phyloP scores from a whole-genome alignment of 2,329 filamentous ascomycete species.

The Zalaria sp. region DNA sequence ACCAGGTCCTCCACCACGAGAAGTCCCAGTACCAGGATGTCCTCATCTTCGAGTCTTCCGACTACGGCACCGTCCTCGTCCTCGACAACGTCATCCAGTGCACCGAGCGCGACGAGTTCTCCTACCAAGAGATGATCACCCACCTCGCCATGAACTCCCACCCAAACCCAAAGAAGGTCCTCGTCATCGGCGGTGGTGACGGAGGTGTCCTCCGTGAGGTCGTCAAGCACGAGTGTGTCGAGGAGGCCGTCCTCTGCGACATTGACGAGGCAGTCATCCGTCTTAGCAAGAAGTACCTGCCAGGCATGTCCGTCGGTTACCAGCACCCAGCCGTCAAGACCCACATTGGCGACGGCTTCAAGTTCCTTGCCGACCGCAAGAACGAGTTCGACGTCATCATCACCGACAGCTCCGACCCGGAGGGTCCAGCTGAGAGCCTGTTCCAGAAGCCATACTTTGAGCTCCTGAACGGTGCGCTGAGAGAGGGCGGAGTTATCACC shows the following conservation, averaged over 20 bases:
- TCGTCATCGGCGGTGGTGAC: conserved; percentile 95
- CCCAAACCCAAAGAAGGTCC: conserved; percentile 94
- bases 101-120: conserved; percentile 98
- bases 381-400: conserved; percentile 99
- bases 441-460: conserved; percentile 99
- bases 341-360: conserved; percentile 94
- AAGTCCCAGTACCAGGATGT: conserved; percentile 99
- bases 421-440: conserved; percentile 87
- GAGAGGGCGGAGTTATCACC: conserved; percentile 93
- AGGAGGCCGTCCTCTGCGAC: conserved; percentile 93
- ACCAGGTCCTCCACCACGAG: conserved; percentile 96
- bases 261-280: conserved; percentile 99
- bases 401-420: conserved; percentile 94
- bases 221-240: conserved; percentile 94
- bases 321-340: conserved; percentile 81
- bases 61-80: conserved; percentile 91
- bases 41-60: conserved; percentile 93
- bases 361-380: conserved; percentile 94
- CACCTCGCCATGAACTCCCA: conserved; percentile 97
- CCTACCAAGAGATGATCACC: conserved; percentile 98
- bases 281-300: conserved; percentile 95
- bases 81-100: conserved; percentile 98
- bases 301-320: conserved; percentile 85
- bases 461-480: conserved; percentile 76
- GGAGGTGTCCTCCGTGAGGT: conserved; percentile 96